Conservation (phyloP, 768 basidiomycete species). For the Amanita pallidorosea region DNA sequence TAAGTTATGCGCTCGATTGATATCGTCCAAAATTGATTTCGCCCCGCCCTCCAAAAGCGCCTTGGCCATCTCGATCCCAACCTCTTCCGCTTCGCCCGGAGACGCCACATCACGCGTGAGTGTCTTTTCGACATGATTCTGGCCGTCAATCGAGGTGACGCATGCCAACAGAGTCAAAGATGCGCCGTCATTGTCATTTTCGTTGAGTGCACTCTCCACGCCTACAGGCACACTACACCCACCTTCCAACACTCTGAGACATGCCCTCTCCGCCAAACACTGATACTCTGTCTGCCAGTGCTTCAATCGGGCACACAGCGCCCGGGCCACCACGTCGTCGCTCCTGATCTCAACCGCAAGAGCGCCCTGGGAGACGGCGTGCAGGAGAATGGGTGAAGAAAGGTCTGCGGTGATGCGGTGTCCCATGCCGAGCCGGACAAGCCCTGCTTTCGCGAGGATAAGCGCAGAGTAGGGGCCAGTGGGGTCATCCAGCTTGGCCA, state of each 20-base stretch:
- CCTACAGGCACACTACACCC: slow-evolving; percentile 98
- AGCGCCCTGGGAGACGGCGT: slow-evolving; percentile 94
- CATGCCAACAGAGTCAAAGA: slow-evolving; percentile 62
- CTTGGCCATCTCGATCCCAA: slow-evolving; percentile 60
- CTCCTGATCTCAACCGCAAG: slow-evolving; percentile 77
- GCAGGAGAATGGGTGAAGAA: slow-evolving; percentile 61
- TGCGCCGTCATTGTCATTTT: slow-evolving; percentile 14
- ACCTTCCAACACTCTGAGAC: slow-evolving; percentile 84
- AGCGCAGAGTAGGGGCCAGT: slow-evolving; percentile 76
- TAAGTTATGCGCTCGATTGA: slow-evolving; percentile 47
- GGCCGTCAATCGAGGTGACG: slow-evolving; percentile 77
- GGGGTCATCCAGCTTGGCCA: slow-evolving; percentile 82
- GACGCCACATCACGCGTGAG: slow-evolving; percentile 39
- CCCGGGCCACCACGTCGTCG: slow-evolving; percentile 48
- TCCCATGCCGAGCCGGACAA: slow-evolving; percentile 68
- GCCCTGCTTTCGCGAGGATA: slow-evolving; percentile 88
- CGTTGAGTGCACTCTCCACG: slow-evolving; percentile 41
- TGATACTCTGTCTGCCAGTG: slow-evolving; percentile 72
- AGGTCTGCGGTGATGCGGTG: slow-evolving; percentile 71
- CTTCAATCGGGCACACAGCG: slow-evolving; percentile 56
- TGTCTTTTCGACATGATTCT: slow-evolving; percentile 57
- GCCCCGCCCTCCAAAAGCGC: slow-evolving; percentile 63
- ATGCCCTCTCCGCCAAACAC: slow-evolving; percentile 79
- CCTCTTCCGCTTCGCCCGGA: slow-evolving; percentile 49
- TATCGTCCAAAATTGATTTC: slow-evolving; percentile 70